A percentile compares a stretch with the other conserved stretches of the same genome.
Conservation (phyloP, 148 eudicot genomes). For the Pharnaceum exiguum region DNA sequence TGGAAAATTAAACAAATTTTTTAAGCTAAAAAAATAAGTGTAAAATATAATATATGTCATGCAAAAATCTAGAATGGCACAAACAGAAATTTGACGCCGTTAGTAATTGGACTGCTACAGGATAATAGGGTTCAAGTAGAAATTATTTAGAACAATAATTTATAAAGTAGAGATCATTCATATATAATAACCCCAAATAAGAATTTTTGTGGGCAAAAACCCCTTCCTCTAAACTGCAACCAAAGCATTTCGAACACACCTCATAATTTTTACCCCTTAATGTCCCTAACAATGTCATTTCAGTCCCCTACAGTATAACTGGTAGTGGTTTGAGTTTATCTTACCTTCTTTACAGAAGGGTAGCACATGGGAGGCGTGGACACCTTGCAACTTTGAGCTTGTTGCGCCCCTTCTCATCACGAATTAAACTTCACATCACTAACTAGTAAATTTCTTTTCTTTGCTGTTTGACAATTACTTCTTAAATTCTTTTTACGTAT, state of each 20-base stretch:
- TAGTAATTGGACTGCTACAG: too few species aligned
- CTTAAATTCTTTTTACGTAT: too few species aligned
- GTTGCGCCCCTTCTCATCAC: background rate
- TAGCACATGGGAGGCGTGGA: constrained; percentile 26
- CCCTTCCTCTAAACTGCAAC: background rate
- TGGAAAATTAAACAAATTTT: too few species aligned
- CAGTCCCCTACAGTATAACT: constrained; percentile 18
- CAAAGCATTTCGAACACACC: constrained; percentile 10
- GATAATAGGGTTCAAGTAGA: too few species aligned
- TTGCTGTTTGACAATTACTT: too few species aligned
- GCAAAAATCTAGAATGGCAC: too few species aligned
- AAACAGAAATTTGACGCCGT: too few species aligned
- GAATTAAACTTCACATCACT: too few species aligned
- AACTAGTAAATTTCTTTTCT: too few species aligned
- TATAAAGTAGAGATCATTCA: background rate
- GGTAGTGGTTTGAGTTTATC: constrained; percentile 15
- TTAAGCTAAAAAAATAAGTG: too few species aligned
- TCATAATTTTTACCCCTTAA: constrained; percentile 1
- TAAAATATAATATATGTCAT: too few species aligned
- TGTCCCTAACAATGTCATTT: constrained; percentile 32
- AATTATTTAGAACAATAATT: too few species aligned
- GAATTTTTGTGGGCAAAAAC: background rate
- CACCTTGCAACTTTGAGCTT: constrained; percentile 17
- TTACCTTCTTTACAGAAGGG: constrained; percentile 31
- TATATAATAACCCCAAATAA: constrained; percentile 12